Base-by-base conservation (phyloP, 768 basidiomycete genomes). In the Russula compacta region DNA sequence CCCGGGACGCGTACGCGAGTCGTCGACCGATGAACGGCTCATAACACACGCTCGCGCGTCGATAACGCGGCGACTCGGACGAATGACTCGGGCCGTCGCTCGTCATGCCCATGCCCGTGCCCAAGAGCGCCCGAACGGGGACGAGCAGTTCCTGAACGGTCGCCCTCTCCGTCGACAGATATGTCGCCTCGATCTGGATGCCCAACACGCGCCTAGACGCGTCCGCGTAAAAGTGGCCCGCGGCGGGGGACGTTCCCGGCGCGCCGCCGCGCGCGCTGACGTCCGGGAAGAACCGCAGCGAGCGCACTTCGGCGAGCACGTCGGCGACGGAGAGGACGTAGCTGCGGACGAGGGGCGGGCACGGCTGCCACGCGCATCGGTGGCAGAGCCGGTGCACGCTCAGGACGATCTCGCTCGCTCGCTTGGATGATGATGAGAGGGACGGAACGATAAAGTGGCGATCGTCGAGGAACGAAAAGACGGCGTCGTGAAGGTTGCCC, bases 281-380 rank as follows among this genome's bases (percentile, higher is more conserved):
- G 29, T 57, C 56, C 1, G 56, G 47, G 56, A 57, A 57, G 38
- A 57, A 57, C 3, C 56, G 56, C 19, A 57, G 56, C 4, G 47
- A 29, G 47, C 7, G n/a, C 39, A 57, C 9, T 17, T 32, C 6
- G 1, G 24, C 8, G 48, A 57, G 17, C 1, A 32, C 47, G n/a
- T 57, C 47, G n/a, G 46, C 24, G 7, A 57, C 17, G 56, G 56
- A 11, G 14, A 57, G 47, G 38, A 33, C 48, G n/a, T 57, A 49
- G 48, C 29, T 14, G 38, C 47, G 48, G n/a, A 57, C 12, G 4
- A 29, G 35, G 1, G 11, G 12, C 3, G 1, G 47, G 56, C 6
- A 7, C 6, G 4, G 17, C 11, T 49, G 24, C 3, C 24, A 14
- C 24, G 24, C 12, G 14, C 19, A 46, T 36, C 24, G 12, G 0